A percentile compares a stretch with the other conserved stretches of the same genome.
phyloP scores from a whole-genome alignment of 768 basidiomycete genomes.

The Rhizopogon vesiculosus region DNA sequence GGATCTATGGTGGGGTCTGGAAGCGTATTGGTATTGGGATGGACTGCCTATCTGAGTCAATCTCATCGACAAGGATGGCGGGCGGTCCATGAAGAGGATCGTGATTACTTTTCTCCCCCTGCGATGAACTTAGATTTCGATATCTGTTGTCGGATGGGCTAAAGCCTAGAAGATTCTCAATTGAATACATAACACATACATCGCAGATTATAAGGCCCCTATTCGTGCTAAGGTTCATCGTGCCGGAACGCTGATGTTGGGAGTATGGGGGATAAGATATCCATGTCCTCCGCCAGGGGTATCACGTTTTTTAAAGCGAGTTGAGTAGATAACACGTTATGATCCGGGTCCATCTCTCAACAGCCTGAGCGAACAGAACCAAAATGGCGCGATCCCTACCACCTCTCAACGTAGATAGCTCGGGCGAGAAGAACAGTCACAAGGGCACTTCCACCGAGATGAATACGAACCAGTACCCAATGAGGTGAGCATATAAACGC shows the following conservation, averaged over 20 bases:
- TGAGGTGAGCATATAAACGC: slow-evolving; percentile 1
- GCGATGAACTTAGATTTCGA: background rate
- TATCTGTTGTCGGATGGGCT: background rate
- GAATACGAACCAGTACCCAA: slow-evolving; percentile 9
- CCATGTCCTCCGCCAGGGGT: background rate
- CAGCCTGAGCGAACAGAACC: slow-evolving; percentile 6
- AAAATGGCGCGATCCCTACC: slow-evolving; percentile 12
- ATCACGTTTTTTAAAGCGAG: background rate
- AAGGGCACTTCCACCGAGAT: slow-evolving; percentile 12
- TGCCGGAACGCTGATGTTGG: background rate
- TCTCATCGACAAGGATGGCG: background rate
- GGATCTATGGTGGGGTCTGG: background rate
- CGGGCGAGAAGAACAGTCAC: slow-evolving; percentile 9
- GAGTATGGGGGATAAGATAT: background rate
- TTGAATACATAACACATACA: background rate
- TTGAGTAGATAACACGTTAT: too few relatives aligned
- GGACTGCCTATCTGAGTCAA: background rate
- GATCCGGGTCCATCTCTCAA: background rate
- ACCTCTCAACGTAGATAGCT: background rate
- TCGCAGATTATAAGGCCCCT: background rate
- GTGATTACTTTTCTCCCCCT: background rate
- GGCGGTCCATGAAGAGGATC: background rate
- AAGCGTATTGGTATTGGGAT: background rate
- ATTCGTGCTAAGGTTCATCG: background rate
- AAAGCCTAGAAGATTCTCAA: background rate